Evolutionary conservation across 139 green algal genomes (phyloP), one percentile per base, ranked within the genome.

Genomic region (Asterochloris sp.): DNA sequence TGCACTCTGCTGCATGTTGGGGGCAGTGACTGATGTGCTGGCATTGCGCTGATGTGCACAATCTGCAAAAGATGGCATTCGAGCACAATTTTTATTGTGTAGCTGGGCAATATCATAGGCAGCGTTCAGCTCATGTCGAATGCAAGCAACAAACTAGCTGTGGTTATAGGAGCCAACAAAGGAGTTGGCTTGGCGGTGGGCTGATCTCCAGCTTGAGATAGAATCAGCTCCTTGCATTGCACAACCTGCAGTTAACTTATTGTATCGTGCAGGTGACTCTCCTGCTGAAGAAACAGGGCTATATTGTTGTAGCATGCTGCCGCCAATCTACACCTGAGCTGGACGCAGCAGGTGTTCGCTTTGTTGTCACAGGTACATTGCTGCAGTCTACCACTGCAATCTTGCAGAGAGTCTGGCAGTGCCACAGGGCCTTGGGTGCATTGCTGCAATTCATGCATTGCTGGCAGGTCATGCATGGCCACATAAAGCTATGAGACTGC

Each of bases 101-200:
- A 54, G 38, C 38, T 54, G 38, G 38, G 38, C 38, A 54, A 6
- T 10, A 54, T 6, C 38, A 54, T 54, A 54, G 38, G 2, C 2
- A 54, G 38, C 38, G 6, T 54, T 54, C 38, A 54, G 38, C 38
- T 54, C 11, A 80, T 80, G 76, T n/a, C 47, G 26, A 19, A 26
- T 60, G 38, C 13, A 14, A 47, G 47, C 23, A 67, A 69, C 13
- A 54, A 1, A n/a, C 60, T n/a, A 12, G 23, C 68, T 60, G 84
- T 77, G 27, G 81, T 83, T 60, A 83, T 62, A 28, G 84, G 79
- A 74, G 87, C 68, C 10, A 92, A 86, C 82, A 81, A 85, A 11
- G 90, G 90, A 19, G 83, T 93, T 17, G 90, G 88, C n/a, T 71
- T 92, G 4, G 75, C 76, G 68, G 87, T 90, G 79, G 13, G 80